Evolutionary conservation across 2,329 filamentous ascomycete genomes (phyloP), one percentile per base, ranked within the genome.

Genomic region (Fusarium sp.): DNA sequence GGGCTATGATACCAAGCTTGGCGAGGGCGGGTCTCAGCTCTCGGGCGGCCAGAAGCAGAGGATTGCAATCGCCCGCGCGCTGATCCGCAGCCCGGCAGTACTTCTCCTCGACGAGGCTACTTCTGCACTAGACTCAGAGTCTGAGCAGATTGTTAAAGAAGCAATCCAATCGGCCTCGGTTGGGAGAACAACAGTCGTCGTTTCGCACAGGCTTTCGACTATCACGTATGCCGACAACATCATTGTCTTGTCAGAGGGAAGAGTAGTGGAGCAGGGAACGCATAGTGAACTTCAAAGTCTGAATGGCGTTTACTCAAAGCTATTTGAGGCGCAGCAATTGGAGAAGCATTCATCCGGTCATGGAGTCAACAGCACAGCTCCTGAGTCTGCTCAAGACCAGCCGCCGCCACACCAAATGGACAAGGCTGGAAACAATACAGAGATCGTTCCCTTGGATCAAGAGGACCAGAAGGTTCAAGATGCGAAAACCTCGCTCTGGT

Each of bases 51-150:
- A 56, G 50, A 32, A 34, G 27, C 50, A 56, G 50, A 56, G 50
- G 30, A 56, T 56, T 11, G 27, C 50, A 1, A 92, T 93, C 68
- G 83, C 83, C 7, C 78, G 84, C 16, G 81, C 80, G 45, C 82
- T 86, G 50, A 78, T 86, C 32, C 80, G 80, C 6, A 76, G 83
- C 48, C 83, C 84, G 0, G 81, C 81, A 37, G 88, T 93, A 34
- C 83, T 93, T 0, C 86, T 93, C 20, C 81, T 93, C 3, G 91
- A 93, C 70, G 91, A 93, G 80, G 91, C 91, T 1, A 93, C 91
- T 0, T 89, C 87, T 54, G 89, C 90, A 2, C 77, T 86, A 23
- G 83, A 84, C 60, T 78, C 81, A 1, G 79, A 83, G 11, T 80
- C 84, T 4, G 84, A 86, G 54, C 80, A 83, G 2, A 82, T 87